A percentile compares a stretch with the other conserved stretches of the same genome.
phyloP scores from a whole-genome alignment of 176 grass and related monocot species.

The Hsuehochloa calcarea region DNA sequence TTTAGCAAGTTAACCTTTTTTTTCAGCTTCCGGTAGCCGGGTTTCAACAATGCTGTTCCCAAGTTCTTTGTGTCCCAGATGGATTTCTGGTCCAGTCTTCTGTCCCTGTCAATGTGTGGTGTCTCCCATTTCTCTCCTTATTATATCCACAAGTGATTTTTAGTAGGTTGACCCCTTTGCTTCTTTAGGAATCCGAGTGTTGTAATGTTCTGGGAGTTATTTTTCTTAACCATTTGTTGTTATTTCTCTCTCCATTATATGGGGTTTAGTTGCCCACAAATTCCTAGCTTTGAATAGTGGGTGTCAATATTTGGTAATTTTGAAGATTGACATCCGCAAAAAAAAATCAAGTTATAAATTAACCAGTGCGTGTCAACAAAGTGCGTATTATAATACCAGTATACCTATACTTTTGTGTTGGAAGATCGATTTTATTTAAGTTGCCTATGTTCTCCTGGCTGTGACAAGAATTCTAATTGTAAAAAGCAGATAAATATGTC shows the following conservation, averaged over 20 bases:
- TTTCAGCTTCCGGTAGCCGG: neutral
- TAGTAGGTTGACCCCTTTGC: neutral
- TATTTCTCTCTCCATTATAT: neutral
- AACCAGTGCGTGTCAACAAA: neutral
- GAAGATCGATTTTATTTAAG: neutral
- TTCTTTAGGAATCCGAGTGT: neutral
- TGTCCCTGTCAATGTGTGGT: neutral
- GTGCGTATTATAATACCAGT: neutral
- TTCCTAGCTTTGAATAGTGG: neutral
- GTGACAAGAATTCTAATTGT: neutral
- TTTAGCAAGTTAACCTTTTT: neutral
- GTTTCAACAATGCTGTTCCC: neutral
- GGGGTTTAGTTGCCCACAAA: neutral
- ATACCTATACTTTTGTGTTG: neutral
- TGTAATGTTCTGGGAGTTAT: neutral
- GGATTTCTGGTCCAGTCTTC: neutral
- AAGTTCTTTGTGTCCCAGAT: neutral
- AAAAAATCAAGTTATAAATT: neutral
- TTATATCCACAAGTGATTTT: slow-evolving; percentile 9
- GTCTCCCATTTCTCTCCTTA: neutral
- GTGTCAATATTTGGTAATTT: neutral
- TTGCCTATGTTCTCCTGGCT: neutral
- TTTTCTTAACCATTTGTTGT: neutral
- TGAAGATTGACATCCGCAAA: neutral
- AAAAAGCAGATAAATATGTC: slow-evolving; percentile 38